A percentile compares a stretch with the other conserved stretches of the same genome.
Evolutionary conservation across 1,139 yeast species (phyloP).

Genomic region (Yamadazyma mexicana): DNA sequence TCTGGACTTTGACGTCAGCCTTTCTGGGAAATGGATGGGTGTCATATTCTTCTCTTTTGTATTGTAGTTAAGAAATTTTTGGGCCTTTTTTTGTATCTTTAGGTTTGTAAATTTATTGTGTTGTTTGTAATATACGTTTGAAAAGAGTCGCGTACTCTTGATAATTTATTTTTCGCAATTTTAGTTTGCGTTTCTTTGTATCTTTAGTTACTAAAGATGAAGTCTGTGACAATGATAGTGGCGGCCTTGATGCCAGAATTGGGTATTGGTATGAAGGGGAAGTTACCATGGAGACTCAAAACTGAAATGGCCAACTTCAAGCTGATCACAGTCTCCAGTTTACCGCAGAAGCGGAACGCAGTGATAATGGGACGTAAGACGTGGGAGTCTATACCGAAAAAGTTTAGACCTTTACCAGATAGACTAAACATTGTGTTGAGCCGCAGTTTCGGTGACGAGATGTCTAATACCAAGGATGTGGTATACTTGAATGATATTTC

Average conservation of each 20-base stretch:
- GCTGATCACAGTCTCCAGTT: slow-evolving; percentile 59
- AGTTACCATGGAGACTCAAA: slow-evolving; percentile 83
- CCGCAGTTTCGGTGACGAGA: slow-evolving; percentile 30
- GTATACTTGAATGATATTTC: slow-evolving; percentile 39
- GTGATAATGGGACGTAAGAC: slow-evolving; percentile 97
- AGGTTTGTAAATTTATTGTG: slow-evolving; percentile 3
- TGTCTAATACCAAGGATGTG: slow-evolving; percentile 19
- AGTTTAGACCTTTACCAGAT: slow-evolving; percentile 78
- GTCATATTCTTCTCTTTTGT: slow-evolving; percentile 1
- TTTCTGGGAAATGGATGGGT: slow-evolving; percentile 1
- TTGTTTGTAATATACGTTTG: slow-evolving; percentile 10
- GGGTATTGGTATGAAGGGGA: slow-evolving; percentile 85
- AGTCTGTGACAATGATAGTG: slow-evolving; percentile 60
- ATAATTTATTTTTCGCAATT: not conserved
- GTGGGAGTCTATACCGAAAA: slow-evolving; percentile 89
- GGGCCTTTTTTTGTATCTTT: slow-evolving; percentile 4
- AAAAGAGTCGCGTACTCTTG: slow-evolving; percentile 1
- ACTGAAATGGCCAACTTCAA: slow-evolving; percentile 86
- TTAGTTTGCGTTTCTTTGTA: too few relatives aligned
- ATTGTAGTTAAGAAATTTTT: slow-evolving; percentile 7
- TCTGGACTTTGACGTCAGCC: slow-evolving; percentile 1
- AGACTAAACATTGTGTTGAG: slow-evolving; percentile 79
- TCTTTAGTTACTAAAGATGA: slow-evolving; percentile 4
- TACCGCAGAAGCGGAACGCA: slow-evolving; percentile 51
- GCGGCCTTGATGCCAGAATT: slow-evolving; percentile 80